Evolutionary conservation across 106 monocot species (phyloP).

Genomic region (Acorus calamus): DNA sequence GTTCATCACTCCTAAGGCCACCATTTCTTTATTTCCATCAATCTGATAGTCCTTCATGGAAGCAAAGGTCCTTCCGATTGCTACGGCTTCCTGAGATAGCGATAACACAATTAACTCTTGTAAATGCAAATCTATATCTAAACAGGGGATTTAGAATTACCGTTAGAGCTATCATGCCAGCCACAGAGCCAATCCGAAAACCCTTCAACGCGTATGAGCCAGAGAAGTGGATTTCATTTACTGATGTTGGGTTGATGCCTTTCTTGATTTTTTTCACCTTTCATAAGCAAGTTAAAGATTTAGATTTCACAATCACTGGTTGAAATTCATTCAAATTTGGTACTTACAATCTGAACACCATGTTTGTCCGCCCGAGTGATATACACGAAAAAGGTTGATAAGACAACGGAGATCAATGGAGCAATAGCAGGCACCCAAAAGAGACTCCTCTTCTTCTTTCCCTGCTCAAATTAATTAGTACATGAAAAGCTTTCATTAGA

Average conservation of each 20-base stretch:
- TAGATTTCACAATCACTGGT: not conserved
- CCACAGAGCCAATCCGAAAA: conserved; percentile 35
- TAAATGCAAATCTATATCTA: not conserved
- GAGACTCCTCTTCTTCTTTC: conserved; percentile 56
- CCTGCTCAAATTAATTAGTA: conserved; percentile 17
- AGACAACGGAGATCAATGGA: conserved; percentile 55
- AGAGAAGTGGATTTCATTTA: conserved; percentile 36
- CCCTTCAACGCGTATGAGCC: conserved; percentile 30
- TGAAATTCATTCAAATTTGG: not conserved
- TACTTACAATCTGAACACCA: conserved; percentile 72
- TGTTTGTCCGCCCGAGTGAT: conserved; percentile 50
- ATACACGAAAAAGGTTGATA: conserved; percentile 61
- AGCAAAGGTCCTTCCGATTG: conserved; percentile 93
- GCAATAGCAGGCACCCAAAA: conserved; percentile 83
- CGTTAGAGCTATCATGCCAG: conserved; percentile 43
- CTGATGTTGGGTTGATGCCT: conserved; percentile 43
- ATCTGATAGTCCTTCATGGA: conserved; percentile 79
- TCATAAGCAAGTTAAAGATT: not conserved
- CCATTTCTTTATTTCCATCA: conserved; percentile 96
- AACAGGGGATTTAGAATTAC: conserved; percentile 11
- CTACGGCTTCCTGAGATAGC: conserved; percentile 68
- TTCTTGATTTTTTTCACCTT: conserved; percentile 46
- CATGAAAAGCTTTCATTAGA: not conserved
- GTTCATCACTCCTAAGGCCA: conserved; percentile 92
- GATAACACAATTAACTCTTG: not conserved